Evolutionary conservation across 148 eudicot species (phyloP), one percentile per base, ranked within the genome.

Genomic region (Polygonum aviculare): DNA sequence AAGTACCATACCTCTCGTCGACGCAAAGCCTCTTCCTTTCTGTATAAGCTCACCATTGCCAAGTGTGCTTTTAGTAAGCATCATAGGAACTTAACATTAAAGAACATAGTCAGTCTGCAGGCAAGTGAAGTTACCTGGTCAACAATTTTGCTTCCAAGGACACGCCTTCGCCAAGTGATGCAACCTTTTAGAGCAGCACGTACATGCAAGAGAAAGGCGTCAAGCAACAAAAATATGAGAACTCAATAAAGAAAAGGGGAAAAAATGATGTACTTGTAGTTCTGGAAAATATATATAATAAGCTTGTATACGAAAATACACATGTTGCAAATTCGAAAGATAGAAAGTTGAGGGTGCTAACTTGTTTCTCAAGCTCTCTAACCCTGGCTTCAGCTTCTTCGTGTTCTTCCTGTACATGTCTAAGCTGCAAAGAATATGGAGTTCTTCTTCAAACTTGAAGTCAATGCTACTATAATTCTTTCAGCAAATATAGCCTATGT

Each of bases 21-120:
- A 33, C 97, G 94, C 76, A 96, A 77, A 77, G 96, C 98, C 78
- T 92, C 99, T 87, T 96, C 98, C 88, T 96, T 96, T 90, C 99
- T 96, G 93, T 69, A 84, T 52, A 78, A 49, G 75, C 73, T 77
- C 72, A 76, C 47, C 83, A 76, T 36, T 10, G 21, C 44, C 71
- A 67, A 67, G 19, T 15, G 5, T 11, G 45, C 36, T 60, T 60
- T 67, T 41, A 14, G 19, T 67, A 21, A 67, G 41, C 71, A 67
- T 67, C 35, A 67, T 15, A 67, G 71, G 35, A 12, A 31, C 38
- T 63, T 35, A 4, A 35, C 70, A 67, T 2, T 15, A 0, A 35
- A 14, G 19, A 67, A 75, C 39, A 15, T 22, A 67, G 71, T 14
- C 12, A 26, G 31, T 26, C 31, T 26, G 31, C 31, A 67, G 3